Evolutionary conservation across 371 early-diverging fungal genomes (phyloP).

Genomic region (Mucor racemosus): DNA sequence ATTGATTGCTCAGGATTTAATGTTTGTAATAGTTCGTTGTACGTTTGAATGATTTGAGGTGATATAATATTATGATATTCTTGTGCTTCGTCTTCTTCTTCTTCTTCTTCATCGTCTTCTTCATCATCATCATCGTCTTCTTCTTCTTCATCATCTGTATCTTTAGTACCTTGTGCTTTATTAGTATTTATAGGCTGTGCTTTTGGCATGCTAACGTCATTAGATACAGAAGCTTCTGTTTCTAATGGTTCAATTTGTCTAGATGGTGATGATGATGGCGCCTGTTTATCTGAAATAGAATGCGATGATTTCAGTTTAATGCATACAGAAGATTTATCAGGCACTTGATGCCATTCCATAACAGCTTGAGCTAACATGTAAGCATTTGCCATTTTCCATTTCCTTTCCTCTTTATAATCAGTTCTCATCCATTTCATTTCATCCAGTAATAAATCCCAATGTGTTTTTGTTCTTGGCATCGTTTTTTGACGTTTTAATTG

Average conservation of each 20-base stretch:
- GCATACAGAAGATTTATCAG: slow-evolving; percentile 73
- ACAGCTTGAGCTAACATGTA: slow-evolving; percentile 72
- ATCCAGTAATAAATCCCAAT: slow-evolving; percentile 88
- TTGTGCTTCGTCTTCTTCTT: not conserved
- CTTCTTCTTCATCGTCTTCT: slow-evolving; percentile 18
- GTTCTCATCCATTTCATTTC: slow-evolving; percentile 91
- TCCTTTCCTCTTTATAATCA: slow-evolving; percentile 86
- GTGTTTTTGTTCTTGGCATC: slow-evolving; percentile 74
- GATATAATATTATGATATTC: slow-evolving; percentile 6
- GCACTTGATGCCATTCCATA: slow-evolving; percentile 81
- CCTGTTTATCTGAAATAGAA: not conserved
- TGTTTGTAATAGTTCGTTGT: slow-evolving; percentile 22
- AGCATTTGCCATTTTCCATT: slow-evolving; percentile 83
- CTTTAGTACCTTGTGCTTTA: not conserved
- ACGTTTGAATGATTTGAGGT: slow-evolving; percentile 18
- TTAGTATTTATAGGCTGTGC: not conserved
- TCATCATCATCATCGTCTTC: slow-evolving; percentile 5
- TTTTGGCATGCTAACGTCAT: slow-evolving; percentile 6
- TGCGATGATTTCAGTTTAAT: slow-evolving; percentile 46
- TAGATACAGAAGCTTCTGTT: not conserved
- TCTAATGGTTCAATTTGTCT: not conserved
- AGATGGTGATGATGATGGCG: not conserved
- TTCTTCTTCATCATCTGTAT: not conserved
- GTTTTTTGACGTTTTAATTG: slow-evolving; percentile 78
- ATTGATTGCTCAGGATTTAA: slow-evolving; percentile 26